Evolutionary conservation across 1,284 basidiomycete species (phyloP).

Genomic region (Fomitopsis schrenkii): DNA sequence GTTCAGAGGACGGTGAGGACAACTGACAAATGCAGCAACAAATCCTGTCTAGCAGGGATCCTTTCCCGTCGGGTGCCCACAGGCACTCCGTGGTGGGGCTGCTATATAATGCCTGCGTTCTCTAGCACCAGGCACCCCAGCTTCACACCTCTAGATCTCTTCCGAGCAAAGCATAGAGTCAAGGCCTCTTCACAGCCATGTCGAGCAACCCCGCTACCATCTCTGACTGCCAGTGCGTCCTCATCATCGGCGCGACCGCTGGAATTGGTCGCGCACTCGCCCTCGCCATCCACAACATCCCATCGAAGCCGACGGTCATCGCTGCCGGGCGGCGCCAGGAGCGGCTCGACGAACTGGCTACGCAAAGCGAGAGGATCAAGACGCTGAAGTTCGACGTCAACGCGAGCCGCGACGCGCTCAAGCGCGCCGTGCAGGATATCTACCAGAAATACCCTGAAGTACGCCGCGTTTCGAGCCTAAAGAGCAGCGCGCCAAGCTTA

Average conservation of each 20-base stretch:
- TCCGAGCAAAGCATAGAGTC: too few species aligned
- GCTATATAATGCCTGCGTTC: too few species aligned
- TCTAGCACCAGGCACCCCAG: too few species aligned
- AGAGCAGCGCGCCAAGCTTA: not conserved
- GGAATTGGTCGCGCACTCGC: conserved; percentile 63
- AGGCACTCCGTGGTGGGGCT: too few species aligned
- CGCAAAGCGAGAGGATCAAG: conserved; percentile 32
- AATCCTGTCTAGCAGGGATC: too few species aligned
- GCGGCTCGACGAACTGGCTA: conserved; percentile 43
- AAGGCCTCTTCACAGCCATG: conserved; percentile 22
- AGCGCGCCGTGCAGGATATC: conserved; percentile 36
- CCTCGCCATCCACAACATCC: conserved; percentile 42
- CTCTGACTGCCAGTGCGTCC: conserved; percentile 49
- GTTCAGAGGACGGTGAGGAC: too few species aligned
- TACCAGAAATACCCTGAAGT: conserved; percentile 46
- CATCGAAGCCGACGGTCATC: conserved; percentile 50
- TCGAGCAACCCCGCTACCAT: conserved; percentile 29
- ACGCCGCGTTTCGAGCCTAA: conserved; percentile 19
- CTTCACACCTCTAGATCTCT: too few species aligned
- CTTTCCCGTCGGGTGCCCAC: too few species aligned
- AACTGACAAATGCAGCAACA: too few species aligned
- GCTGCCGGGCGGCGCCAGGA: conserved; percentile 51
- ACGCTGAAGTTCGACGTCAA: conserved; percentile 42
- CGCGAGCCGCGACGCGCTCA: conserved; percentile 34
- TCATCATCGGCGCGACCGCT: conserved; percentile 59